Percentiles rank a stretch among this genome's conserved stretches.
phyloP scores from a whole-genome alignment of 139 green algal genomes.

The Volvox reticuliferus region DNA sequence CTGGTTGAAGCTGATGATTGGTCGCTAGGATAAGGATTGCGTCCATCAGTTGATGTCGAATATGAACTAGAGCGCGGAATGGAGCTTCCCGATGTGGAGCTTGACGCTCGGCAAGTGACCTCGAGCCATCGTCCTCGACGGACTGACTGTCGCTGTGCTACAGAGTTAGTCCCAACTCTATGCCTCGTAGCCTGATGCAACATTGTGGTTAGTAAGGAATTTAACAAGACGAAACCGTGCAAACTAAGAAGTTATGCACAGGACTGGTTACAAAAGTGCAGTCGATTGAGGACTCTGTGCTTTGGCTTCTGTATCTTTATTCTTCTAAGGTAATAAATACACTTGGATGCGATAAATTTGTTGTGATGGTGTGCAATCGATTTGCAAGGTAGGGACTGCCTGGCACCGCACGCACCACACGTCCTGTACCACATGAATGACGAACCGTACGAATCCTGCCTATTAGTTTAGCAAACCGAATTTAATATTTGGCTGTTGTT shows the following conservation, averaged over 20 bases:
- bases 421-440: neutral
- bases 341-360: neutral
- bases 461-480: too few relatives aligned
- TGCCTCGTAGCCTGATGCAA: too few relatives aligned
- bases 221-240: neutral
- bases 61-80: neutral
- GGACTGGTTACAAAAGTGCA: neutral
- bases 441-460: neutral
- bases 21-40: neutral
- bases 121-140: neutral
- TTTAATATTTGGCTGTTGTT: too few relatives aligned
- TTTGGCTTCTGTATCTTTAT: neutral
- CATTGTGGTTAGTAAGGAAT: neutral
- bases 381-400: neutral
- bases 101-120: neutral
- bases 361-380: neutral
- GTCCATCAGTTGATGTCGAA: neutral
- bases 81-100: neutral
- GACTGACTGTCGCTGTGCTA: neutral
- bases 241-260: neutral
- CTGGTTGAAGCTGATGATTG: neutral
- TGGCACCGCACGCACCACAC: neutral
- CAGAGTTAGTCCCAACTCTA: neutral
- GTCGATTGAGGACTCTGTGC: neutral
- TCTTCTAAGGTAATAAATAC: neutral